A percentile compares a stretch with the other conserved stretches of the same genome.
These are phyloP conservation scores for Chara braunii DNA, from an alignment of 139 green algal genomes.

Conservation along the genomic window DNA sequence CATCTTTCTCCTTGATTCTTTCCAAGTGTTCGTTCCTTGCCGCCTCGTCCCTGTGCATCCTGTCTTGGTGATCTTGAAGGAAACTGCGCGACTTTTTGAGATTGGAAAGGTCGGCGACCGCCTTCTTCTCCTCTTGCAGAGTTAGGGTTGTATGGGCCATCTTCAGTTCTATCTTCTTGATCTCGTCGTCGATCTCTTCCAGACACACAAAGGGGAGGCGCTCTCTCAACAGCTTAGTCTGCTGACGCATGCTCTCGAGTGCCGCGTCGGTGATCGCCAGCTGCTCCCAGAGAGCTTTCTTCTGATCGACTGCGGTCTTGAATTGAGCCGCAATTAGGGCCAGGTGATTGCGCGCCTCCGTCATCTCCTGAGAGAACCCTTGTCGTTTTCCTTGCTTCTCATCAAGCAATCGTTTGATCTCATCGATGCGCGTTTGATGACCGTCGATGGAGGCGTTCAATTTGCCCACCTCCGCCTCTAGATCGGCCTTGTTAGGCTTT, in stretches of 20 bases:
- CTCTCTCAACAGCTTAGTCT: conserved; percentile 41
- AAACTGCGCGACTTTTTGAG: conserved; percentile 45
- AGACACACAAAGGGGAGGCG: conserved; percentile 43
- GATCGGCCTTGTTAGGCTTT: conserved; percentile 29
- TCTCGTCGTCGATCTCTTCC: conserved; percentile 55
- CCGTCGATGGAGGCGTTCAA: conserved; percentile 24
- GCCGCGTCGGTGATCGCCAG: conserved; percentile 40
- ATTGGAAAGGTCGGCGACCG: conserved; percentile 48
- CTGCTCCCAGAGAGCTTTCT: conserved; percentile 42
- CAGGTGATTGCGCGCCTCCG: conserved; percentile 8
- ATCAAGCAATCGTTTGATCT: conserved; percentile 37
- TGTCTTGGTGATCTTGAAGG: conserved; percentile 48
- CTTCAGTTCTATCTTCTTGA: conserved; percentile 46
- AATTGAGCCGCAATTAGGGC: conserved; percentile 11
- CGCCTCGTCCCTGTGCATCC: conserved; percentile 45
- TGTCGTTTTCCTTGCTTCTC: conserved; percentile 5
- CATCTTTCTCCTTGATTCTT: conserved; percentile 45
- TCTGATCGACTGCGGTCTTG: conserved; percentile 37
- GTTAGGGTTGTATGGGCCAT: conserved; percentile 50
- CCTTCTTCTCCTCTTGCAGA: conserved; percentile 55
- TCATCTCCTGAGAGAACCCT: neutral
- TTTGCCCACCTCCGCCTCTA: conserved; percentile 33
- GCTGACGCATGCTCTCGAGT: conserved; percentile 36
- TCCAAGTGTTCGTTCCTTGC: conserved; percentile 31
- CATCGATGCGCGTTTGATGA: conserved; percentile 32